Evolutionary conservation across 2,329 filamentous ascomycete genomes (phyloP), one percentile per base, ranked within the genome.

Genomic region (Zymoseptoria tritici): DNA sequence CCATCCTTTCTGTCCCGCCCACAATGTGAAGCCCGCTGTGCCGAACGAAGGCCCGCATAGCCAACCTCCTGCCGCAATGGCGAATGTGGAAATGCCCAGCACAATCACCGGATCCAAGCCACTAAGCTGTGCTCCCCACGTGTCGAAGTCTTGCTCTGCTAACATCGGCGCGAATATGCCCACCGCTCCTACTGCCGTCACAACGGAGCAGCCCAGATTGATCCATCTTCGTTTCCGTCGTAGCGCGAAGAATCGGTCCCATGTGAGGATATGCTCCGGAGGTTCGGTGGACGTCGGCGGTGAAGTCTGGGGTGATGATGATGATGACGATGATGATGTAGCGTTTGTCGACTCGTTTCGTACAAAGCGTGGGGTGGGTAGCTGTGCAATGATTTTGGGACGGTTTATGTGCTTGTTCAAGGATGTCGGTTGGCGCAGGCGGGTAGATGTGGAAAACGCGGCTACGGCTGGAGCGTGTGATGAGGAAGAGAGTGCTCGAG

Each of bases 201-300:
- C 73, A 56, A 91, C 80, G 53, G 89, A 93, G 65, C 91, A 91
- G 55, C 82, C 83, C 46, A 96, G 83, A 73, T 93, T 91, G 79
- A 92, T 89, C 69, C 89, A 85, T 62, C 93, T 87, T 58, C 93
- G 89, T 61, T 86, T 88, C 69, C 91, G 89, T 71, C 93, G 91
- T 61, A 97, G 86, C 73, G 85, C 85, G 81, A 97, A 96, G 80
- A 96, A 97, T 56, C 85, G 86, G 78, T 97, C 88, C 93, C 93
- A 97, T 77, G 79, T 79, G 46, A 81, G 74, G 58, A 74, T 50
- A 29, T 70, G 56, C 20, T 64, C 62, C 9, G 64, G 59, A 1
- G 58, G 9, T 26, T 52, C 31, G 16, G 49, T 46, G n/a, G 56
- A 31, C 50, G 31, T 50, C n/a, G 22, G 20, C 9, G 58, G 21